Evolutionary conservation across 352 stramenopile genomes (phyloP), one percentile per base, ranked within the genome.

Genomic region (Phytophthora sansomeana): DNA sequence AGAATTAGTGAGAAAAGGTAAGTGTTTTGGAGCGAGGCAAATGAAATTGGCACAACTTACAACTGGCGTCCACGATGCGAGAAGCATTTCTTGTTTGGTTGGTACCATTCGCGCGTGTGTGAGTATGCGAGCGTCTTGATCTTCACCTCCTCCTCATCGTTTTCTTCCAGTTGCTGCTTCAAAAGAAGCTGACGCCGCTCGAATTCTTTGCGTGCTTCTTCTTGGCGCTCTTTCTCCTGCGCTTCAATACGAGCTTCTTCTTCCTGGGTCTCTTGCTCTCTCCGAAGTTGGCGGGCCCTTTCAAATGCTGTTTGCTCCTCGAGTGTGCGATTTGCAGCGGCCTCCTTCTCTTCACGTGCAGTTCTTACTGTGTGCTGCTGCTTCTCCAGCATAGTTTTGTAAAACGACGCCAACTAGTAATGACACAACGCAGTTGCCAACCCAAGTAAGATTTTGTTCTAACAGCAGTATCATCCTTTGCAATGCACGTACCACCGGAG

Each of bases 41-140:
- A 41, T 5, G 28, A 16, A 60, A 48, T 6, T 42, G 26, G 9
- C 52, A 10, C 35, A 35, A 79, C 68, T 74, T 42, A 89, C 80
- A 89, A 52, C 46, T 87, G 70, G 0, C 78, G 77, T 9, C 80
- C 78, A 11, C 80, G 80, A 61, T 89, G 78, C 38, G 73, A 77
- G 43, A 87, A 89, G 24, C 77, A 89, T 42, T 84, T 83, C 32
- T 87, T 89, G 55, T 89, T 77, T 14, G 78, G 80, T 49, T 89
- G 80, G 54, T 77, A 78, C 80, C 80, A 89, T 59, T 87, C 80
- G 9, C 80, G 73, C 8, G 67, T 77, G 57, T 89, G 80, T 0
- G 80, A 76, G 56, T 89, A 89, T 33, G 80, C 77, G 9, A 89
- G 67, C 4, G 77, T 87, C 26, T 76, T 68, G 51, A 89, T 87